Evolutionary conservation across 169 alveolate genomes (phyloP).

Genomic region (Plasmodium gaboni): DNA sequence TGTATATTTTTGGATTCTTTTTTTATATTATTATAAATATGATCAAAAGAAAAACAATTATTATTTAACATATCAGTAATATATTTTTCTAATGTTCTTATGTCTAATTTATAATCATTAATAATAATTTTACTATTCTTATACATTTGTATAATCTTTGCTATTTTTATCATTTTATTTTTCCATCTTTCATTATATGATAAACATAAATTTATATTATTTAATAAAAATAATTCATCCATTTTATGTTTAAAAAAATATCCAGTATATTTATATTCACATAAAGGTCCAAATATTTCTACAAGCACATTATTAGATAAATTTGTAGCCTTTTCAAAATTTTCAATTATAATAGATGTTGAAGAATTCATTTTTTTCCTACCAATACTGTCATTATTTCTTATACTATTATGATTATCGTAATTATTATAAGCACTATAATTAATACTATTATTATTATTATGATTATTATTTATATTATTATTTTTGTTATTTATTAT

Average conservation of each 20-base stretch:
- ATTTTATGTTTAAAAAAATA: slow-evolving; percentile 71
- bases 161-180: slow-evolving; percentile 71
- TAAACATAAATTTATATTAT: slow-evolving; percentile 40
- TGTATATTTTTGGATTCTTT: slow-evolving; percentile 37
- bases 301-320: slow-evolving; percentile 37
- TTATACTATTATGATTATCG: not conserved
- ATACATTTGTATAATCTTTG: slow-evolving; percentile 67
- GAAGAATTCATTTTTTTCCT: slow-evolving; percentile 59
- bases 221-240: slow-evolving; percentile 50
- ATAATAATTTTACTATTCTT: slow-evolving; percentile 68
- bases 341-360: slow-evolving; percentile 65
- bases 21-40: slow-evolving; percentile 53
- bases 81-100: slow-evolving; percentile 57
- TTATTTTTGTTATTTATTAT: not conserved
- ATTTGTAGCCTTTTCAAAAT: slow-evolving; percentile 77
- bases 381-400: not conserved
- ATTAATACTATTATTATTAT: not conserved
- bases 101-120: slow-evolving; percentile 68
- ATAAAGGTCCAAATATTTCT: slow-evolving; percentile 61
- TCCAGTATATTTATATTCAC: slow-evolving; percentile 76
- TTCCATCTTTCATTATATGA: slow-evolving; percentile 69
- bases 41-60: slow-evolving; percentile 54
- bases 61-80: slow-evolving; percentile 59
- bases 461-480: not conserved
- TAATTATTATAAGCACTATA: no score